phyloP scores from a whole-genome alignment of 805 yeast species.

The Sugiyamaella qingdaonensis region DNA sequence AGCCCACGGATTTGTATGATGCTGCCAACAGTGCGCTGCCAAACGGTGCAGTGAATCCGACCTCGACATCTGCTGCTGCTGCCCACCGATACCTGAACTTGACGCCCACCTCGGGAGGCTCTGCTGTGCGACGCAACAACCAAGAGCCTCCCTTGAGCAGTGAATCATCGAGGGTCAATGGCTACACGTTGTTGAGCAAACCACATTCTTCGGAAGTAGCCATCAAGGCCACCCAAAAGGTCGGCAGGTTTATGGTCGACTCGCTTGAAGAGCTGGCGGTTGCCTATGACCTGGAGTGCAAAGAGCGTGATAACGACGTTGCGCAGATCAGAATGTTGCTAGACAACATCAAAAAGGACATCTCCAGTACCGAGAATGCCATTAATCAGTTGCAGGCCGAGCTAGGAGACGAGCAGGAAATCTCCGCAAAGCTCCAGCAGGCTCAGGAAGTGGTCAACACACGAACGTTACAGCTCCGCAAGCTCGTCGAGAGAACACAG shows the following conservation, averaged over 20 bases:
- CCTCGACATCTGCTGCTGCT: too few species aligned
- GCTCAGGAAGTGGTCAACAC: slow-evolving; percentile 28
- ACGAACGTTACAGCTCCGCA: slow-evolving; percentile 36
- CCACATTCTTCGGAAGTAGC: slow-evolving; percentile 53
- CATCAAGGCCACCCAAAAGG: slow-evolving; percentile 47
- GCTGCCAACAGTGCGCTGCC: not conserved
- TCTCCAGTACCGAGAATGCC: slow-evolving; percentile 34
- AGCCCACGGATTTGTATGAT: slow-evolving; percentile 4
- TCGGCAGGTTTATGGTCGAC: slow-evolving; percentile 35
- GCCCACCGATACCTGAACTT: not conserved
- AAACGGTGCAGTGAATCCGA: not conserved
- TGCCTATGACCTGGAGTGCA: slow-evolving; percentile 54
- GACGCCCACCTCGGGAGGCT: slow-evolving; percentile 6
- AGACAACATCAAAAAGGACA: slow-evolving; percentile 39
- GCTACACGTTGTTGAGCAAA: slow-evolving; percentile 6
- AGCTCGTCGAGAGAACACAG: slow-evolving; percentile 59
- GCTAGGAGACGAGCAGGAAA: slow-evolving; percentile 30
- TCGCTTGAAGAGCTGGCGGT: slow-evolving; percentile 35
- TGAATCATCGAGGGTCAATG: not conserved
- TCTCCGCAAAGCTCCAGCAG: slow-evolving; percentile 19
- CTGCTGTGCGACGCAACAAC: not conserved
- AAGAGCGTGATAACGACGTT: slow-evolving; percentile 50
- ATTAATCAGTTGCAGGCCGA: slow-evolving; percentile 29
- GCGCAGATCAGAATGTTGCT: slow-evolving; percentile 45
- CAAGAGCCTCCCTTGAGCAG: not conserved